Percentiles rank a stretch among this genome's conserved stretches.
phyloP scores from a whole-genome alignment of 177 flowering plant species.

The Telopea speciosissima region DNA sequence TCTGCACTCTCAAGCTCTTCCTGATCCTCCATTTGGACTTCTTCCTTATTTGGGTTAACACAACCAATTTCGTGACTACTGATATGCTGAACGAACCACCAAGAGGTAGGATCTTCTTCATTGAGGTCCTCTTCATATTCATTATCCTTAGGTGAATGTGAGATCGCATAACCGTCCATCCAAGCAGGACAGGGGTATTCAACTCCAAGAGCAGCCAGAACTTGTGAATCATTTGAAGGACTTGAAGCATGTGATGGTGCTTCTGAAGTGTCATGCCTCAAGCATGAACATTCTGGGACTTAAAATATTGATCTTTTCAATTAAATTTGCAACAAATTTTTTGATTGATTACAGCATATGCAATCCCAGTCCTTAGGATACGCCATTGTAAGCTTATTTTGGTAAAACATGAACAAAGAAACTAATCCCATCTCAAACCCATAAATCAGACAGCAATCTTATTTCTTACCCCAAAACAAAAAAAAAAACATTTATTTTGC shows the following conservation, averaged over 20 bases:
- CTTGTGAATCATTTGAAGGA: conserved; percentile 24
- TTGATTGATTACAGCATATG: too few relatives aligned
- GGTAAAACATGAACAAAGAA: too few relatives aligned
- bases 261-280: conserved; percentile 21
- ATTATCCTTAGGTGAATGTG: conserved; percentile 29
- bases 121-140: conserved; percentile 69
- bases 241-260: conserved; percentile 22
- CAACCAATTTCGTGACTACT: conserved; percentile 33
- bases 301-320: too few relatives aligned
- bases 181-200: conserved; percentile 62
- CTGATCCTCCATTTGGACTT: conserved; percentile 65
- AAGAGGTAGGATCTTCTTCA: conserved; percentile 50
- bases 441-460: too few relatives aligned
- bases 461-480: too few relatives aligned
- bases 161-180: conserved; percentile 38
- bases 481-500: too few relatives aligned
- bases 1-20: conserved; percentile 87
- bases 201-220: conserved; percentile 34
- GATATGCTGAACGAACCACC: conserved; percentile 40
- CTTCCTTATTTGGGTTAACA: conserved; percentile 55
- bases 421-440: too few relatives aligned
- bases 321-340: too few relatives aligned
- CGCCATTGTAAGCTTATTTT: too few relatives aligned
- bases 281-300: conserved; percentile 83
- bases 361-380: too few relatives aligned